Conservation (phyloP, 352 stramenopile genomes). For the Halophytophthora batemanensis region DNA sequence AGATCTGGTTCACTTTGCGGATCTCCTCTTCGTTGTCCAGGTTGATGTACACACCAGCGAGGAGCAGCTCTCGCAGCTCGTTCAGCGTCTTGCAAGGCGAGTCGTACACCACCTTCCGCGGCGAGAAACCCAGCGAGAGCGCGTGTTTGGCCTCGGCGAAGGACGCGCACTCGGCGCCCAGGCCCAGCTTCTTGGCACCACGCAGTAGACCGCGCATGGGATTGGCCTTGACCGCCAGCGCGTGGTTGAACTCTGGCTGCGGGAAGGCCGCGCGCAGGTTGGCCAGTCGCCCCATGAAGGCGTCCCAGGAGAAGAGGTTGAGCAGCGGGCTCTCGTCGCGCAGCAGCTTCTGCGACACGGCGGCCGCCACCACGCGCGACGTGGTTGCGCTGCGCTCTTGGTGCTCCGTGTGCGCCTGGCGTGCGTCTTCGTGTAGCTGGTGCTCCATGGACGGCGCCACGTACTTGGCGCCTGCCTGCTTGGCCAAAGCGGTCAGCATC, state of each 20-base stretch:
- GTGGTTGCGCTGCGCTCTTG: conserved; percentile 29
- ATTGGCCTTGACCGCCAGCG: conserved; percentile 81
- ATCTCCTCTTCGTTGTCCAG: conserved; percentile 92
- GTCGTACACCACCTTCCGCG: conserved; percentile 87
- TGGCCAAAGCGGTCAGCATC: conserved; percentile 22
- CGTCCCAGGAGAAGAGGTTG: conserved; percentile 68
- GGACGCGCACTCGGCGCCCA: conserved; percentile 82
- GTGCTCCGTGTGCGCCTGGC: conserved; percentile 27
- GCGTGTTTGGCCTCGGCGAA: conserved; percentile 81
- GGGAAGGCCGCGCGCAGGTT: conserved; percentile 56
- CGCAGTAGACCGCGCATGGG: conserved; percentile 62
- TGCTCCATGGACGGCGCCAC: conserved; percentile 44
- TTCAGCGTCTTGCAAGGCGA: conserved; percentile 89
- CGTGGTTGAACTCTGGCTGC: conserved; percentile 69
- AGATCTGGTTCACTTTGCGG: conserved; percentile 60
- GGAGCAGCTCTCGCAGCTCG: conserved; percentile 80
- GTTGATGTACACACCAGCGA: conserved; percentile 87
- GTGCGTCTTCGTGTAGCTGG: conserved; percentile 29
- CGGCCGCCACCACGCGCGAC: conserved; percentile 43
- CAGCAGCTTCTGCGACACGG: conserved; percentile 44
- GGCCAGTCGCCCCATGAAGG: conserved; percentile 50
- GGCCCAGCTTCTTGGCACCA: conserved; percentile 39
- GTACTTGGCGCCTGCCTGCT: conserved; percentile 26
- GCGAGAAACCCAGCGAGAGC: conserved; percentile 66
- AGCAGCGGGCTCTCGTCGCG: conserved; percentile 52